Conservation (phyloP, 306 rosid species). For the Sophora flavescens region DNA sequence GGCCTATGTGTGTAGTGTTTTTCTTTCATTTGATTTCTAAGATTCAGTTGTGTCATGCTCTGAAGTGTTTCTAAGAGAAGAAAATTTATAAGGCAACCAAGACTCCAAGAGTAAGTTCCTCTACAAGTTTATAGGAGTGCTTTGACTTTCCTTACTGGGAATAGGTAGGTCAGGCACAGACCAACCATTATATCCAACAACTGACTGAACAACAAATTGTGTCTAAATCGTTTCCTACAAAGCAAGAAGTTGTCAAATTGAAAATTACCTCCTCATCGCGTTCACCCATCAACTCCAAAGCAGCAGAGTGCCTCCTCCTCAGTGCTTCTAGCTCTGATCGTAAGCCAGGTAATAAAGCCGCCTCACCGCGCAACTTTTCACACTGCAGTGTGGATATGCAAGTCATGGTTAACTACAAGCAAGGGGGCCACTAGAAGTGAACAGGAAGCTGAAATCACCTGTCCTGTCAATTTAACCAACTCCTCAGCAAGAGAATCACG, state of each 20-base stretch:
- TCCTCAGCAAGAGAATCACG: constrained; percentile 99
- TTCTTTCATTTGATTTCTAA: constrained; percentile 41
- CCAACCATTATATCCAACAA: constrained; percentile 14
- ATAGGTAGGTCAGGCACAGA: constrained; percentile 27
- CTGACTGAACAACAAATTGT: constrained; percentile 1
- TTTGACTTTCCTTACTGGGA: constrained; percentile 1
- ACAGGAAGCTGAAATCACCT: constrained; percentile 57
- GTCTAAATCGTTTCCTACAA: constrained; percentile 3
- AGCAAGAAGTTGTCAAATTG: constrained; percentile 22
- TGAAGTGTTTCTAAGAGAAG: constrained; percentile 27
- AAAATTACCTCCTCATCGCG: constrained; percentile 94
- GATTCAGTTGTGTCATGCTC: constrained; percentile 14
- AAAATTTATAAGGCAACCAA: constrained; percentile 26
- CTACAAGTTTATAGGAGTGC: constrained; percentile 12
- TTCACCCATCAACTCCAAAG: constrained; percentile 99
- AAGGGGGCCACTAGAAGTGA: neutral
- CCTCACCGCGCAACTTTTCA: constrained; percentile 91
- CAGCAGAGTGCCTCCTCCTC: constrained; percentile 97
- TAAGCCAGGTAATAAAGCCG: constrained; percentile 80
- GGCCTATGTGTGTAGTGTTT: constrained; percentile 31
- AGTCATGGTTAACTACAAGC: constrained; percentile 39
- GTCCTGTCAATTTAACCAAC: constrained; percentile 93
- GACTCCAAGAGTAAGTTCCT: constrained; percentile 25
- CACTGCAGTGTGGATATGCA: constrained; percentile 62
- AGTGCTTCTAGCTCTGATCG: constrained; percentile 92